A percentile compares a stretch with the other conserved stretches of the same genome.
These are phyloP conservation scores for Cercospora citrullina DNA, from an alignment of 2,329 filamentous ascomycete species.

Conservation along the genomic window DNA sequence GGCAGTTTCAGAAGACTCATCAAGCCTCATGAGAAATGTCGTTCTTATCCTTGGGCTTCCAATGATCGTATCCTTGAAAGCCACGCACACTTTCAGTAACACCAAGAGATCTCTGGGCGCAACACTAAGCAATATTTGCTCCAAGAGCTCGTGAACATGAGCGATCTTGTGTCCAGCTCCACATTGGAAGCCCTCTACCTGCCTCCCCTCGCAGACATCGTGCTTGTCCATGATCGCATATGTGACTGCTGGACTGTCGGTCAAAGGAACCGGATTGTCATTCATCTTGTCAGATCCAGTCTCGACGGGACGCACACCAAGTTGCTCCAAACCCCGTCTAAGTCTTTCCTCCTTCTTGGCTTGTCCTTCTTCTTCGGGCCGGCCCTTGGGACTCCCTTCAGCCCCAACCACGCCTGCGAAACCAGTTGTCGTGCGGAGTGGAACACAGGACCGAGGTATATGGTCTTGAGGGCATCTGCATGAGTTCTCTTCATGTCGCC, in stretches of 20 bases:
- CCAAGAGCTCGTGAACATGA: background rate
- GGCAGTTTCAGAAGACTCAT: background rate
- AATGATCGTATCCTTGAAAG: background rate
- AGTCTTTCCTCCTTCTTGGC: background rate
- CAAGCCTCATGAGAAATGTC: background rate
- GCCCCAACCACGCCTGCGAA: slow-evolving; percentile 7
- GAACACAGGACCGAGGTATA: slow-evolving; percentile 6
- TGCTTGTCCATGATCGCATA: background rate
- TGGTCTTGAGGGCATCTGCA: slow-evolving; percentile 7
- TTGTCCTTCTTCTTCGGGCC: slow-evolving; percentile 8
- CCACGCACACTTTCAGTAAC: background rate
- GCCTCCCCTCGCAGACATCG: background rate
- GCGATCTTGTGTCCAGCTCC: background rate
- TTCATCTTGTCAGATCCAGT: slow-evolving; percentile 10
- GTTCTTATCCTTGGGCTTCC: background rate
- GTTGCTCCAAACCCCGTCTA: slow-evolving; percentile 11
- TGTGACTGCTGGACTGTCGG: background rate
- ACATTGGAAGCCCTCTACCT: background rate
- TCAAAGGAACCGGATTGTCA: background rate
- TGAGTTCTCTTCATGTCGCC: slow-evolving; percentile 11
- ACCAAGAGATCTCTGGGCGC: background rate
- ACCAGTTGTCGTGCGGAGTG: slow-evolving; percentile 1
- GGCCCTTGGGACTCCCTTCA: slow-evolving; percentile 7
- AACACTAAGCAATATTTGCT: background rate
- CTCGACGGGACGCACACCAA: slow-evolving; percentile 8